A percentile compares a stretch with the other conserved stretches of the same genome.
Conservation (phyloP, 202 grass and related monocot species). For the Setaria viridis region DNA sequence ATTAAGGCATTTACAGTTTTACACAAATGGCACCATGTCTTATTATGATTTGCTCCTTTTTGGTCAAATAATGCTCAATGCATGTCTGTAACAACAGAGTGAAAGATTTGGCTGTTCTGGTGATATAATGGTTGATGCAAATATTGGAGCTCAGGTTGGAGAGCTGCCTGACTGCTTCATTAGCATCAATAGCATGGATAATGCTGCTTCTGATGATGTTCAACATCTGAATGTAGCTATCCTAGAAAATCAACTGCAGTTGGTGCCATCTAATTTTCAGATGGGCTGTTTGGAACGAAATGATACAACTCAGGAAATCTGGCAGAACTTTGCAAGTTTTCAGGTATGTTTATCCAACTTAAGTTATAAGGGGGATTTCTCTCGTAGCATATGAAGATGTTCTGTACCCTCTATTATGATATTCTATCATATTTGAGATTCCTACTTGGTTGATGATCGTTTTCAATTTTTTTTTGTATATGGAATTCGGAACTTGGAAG, state of each 20-base stretch:
- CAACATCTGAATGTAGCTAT: background rate
- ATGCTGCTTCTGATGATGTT: constrained; percentile 24
- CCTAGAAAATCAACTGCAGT: constrained; percentile 26
- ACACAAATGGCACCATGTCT: background rate
- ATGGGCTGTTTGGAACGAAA: constrained; percentile 43
- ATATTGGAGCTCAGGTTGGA: constrained; percentile 73
- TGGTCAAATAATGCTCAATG: constrained; percentile 57
- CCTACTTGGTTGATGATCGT: background rate
- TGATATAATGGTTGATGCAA: constrained; percentile 64
- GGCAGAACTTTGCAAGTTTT: constrained; percentile 82
- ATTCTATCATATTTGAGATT: constrained; percentile 5
- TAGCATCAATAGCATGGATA: constrained; percentile 17
- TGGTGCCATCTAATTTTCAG: constrained; percentile 32
- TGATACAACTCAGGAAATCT: constrained; percentile 15
- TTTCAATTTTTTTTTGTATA: background rate
- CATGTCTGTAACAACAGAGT: constrained; percentile 67
- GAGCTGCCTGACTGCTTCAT: constrained; percentile 66
- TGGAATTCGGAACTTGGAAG: background rate
- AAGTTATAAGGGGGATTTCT: constrained; percentile 6
- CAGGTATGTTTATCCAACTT: constrained; percentile 58
- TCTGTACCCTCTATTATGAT: background rate
- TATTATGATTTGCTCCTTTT: constrained; percentile 26
- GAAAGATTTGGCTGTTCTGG: constrained; percentile 69
- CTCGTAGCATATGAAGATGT: background rate
- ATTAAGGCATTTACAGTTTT: background rate